Evolutionary conservation across 805 yeast genomes (phyloP), one percentile per base, ranked within the genome.

Genomic region (Yamadazyma insecticola): DNA sequence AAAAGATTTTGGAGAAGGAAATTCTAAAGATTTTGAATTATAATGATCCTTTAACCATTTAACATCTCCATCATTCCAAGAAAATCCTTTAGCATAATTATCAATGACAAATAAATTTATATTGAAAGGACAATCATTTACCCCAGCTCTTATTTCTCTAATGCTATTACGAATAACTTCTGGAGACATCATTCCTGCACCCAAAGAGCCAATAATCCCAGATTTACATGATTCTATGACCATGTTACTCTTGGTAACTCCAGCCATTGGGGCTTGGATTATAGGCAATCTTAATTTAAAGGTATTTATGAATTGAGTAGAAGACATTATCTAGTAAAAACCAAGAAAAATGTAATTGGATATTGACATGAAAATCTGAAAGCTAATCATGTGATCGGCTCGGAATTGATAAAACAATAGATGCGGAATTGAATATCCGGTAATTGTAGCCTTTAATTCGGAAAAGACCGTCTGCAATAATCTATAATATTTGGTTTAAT

Each of bases 241-340:
- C 35, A 74, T 42, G 18, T 51, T 47, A 2, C 63, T 53, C 1
- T 74, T 70, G 10, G 71, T 56, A 2, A 72, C 62, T 1, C 80
- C 79, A 1, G 81, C 79, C 81, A 76, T 75, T 13, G 81, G 81
- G 1, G 81, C 64, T 44, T 73, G 79, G 21, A 76, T 51, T 3
- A 76, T 52, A 3, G 76, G 78, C 32, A 47, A 47, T 26, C 44
- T 54, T n/a, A 64, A 35, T 4, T 58, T 63, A 14, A 66, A 41
- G 13, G 32, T 28, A 16, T 45, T 30, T 3, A 34, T 16, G n/a
- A 39, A 36, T 13, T 22, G 34, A 15, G 24, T 28, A 28, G 26
- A 27, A 15, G 40, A 22, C n/a, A n/a, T n/a, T n/a, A n/a, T n/a
- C n/a, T n/a, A n/a, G n/a, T n/a, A n/a, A n/a, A n/a, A n/a, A n/a